phyloP scores from a whole-genome alignment of 768 basidiomycete genomes.

The Multifurca ochricompacta region DNA sequence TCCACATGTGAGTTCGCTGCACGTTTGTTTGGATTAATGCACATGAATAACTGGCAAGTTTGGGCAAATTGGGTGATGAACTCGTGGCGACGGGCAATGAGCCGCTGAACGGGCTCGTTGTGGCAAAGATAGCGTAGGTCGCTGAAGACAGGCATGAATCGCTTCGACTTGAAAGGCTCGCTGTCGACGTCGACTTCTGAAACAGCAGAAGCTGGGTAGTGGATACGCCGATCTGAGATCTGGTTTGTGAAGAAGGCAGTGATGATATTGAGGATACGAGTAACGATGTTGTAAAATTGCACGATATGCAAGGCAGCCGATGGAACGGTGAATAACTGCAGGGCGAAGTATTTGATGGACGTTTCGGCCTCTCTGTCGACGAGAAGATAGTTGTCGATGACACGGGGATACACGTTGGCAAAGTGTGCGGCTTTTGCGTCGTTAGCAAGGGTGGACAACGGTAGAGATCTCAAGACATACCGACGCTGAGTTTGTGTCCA shows the following conservation, averaged over 20 bases:
- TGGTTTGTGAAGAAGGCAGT: constrained; percentile 91
- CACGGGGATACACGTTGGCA: constrained; percentile 72
- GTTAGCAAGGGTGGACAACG: constrained; percentile 7
- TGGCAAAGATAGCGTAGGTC: constrained; percentile 83
- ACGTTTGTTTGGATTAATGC: constrained; percentile 84
- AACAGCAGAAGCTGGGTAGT: constrained; percentile 29
- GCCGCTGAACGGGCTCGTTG: constrained; percentile 68
- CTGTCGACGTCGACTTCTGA: constrained; percentile 67
- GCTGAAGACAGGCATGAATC: constrained; percentile 92
- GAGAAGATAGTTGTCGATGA: constrained; percentile 87
- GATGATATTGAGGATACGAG: constrained; percentile 75
- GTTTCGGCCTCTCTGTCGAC: constrained; percentile 93
- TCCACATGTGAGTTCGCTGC: constrained; percentile 81
- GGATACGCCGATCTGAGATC: constrained; percentile 63
- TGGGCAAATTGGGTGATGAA: constrained; percentile 65
- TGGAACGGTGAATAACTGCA: constrained; percentile 90
- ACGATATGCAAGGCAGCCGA: constrained; percentile 77
- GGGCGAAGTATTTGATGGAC: constrained; percentile 86
- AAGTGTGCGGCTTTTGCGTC: constrained; percentile 62
- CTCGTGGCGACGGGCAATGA: constrained; percentile 61
- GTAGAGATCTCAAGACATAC: constrained; percentile 36
- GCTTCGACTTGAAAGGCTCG: constrained; percentile 86
- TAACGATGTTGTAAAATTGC: constrained; percentile 61
- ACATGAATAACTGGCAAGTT: constrained; percentile 87
- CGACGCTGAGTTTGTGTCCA: constrained; percentile 68